Conservation (phyloP, 768 basidiomycete species). For the Lentinula boryana region DNA sequence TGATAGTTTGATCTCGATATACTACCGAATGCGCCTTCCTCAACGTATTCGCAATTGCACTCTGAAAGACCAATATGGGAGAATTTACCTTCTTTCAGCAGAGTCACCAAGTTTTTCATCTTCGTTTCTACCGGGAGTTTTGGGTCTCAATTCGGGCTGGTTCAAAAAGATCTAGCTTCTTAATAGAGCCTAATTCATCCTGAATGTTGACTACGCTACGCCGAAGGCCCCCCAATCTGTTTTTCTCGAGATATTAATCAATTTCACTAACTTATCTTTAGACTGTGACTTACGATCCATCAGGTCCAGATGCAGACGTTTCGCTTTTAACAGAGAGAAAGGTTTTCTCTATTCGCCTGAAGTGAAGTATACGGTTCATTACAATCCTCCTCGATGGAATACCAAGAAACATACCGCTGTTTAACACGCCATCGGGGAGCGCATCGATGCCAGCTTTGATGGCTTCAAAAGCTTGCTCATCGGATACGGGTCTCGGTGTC, state of each 20-base stretch:
- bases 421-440: constrained; percentile 35
- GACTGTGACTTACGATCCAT: constrained; percentile 14
- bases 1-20: constrained; percentile 10
- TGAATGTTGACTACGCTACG: constrained; percentile 39
- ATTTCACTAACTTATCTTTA: too few relatives aligned
- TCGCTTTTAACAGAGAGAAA: constrained; percentile 28
- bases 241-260: too few relatives aligned
- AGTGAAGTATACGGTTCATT: constrained; percentile 2
- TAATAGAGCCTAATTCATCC: constrained; percentile 37
- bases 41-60: constrained; percentile 36
- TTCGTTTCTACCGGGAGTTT: constrained; percentile 37
- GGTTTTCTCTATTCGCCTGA: constrained; percentile 37
- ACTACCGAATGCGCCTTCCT: constrained; percentile 26
- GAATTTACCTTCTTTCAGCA: constrained; percentile 48
- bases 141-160: constrained; percentile 39
- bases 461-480: constrained; percentile 54
- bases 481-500: constrained; percentile 39
- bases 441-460: constrained; percentile 47
- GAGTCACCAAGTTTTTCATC: constrained; percentile 29
- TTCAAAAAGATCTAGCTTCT: constrained; percentile 54
- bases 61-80: constrained; percentile 46
- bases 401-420: constrained; percentile 31
- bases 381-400: too few relatives aligned
- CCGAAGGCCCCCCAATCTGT: constrained; percentile 30
- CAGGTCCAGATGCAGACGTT: constrained; percentile 15